Evolutionary conservation across 169 alveolate species (phyloP).

Genomic region (Eimeria tenella): DNA sequence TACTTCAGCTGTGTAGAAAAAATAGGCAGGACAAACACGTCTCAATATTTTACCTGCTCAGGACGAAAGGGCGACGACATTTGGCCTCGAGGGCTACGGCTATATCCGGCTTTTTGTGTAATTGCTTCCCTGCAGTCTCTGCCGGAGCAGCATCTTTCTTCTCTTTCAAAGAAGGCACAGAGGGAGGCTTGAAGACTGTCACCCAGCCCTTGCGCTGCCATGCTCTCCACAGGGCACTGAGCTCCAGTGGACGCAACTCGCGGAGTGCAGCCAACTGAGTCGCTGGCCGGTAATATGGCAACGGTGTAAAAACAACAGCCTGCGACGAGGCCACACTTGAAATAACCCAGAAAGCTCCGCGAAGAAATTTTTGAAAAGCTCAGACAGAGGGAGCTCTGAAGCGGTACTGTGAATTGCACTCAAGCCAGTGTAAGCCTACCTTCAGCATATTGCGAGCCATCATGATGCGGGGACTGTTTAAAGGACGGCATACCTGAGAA

Average conservation of each 20-base stretch:
- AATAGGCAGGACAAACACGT: not conserved
- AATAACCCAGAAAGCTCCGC: not conserved
- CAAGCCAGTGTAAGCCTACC: not conserved
- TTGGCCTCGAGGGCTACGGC: conserved; percentile 46
- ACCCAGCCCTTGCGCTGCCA: conserved; percentile 69
- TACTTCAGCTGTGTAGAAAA: not conserved
- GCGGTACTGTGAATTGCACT: not conserved
- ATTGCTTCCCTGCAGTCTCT: conserved; percentile 8
- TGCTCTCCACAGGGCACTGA: conserved; percentile 40
- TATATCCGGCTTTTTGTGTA: conserved; percentile 32
- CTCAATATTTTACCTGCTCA: conserved; percentile 14
- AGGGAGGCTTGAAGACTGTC: conserved; percentile 37
- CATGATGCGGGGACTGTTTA: conserved; percentile 67
- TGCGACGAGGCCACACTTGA: not conserved
- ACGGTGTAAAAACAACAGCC: conserved; percentile 46
- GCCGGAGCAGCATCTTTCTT: not conserved
- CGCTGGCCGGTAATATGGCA: conserved; percentile 52
- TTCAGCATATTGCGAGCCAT: conserved; percentile 71
- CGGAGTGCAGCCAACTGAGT: conserved; percentile 31
- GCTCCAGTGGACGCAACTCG: conserved; percentile 49
- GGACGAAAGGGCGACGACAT: conserved; percentile 62
- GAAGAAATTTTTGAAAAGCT: not conserved
- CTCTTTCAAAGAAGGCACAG: not conserved
- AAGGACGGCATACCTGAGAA: conserved; percentile 72
- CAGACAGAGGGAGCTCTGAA: not conserved